phyloP scores from a whole-genome alignment of 192 early-diverging fungal species.

The Geranomyces variabilis region DNA sequence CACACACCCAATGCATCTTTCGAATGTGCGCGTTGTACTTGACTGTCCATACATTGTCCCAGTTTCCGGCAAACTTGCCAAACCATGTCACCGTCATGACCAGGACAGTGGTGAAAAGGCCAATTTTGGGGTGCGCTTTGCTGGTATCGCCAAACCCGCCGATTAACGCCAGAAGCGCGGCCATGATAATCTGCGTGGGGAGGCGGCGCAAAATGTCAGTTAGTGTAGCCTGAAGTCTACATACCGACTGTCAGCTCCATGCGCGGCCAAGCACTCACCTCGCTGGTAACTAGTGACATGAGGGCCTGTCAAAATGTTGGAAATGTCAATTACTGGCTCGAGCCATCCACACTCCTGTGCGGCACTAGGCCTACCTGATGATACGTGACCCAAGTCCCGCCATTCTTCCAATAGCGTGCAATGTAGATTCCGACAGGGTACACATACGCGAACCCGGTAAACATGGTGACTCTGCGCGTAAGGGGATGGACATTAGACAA shows the following conservation, averaged over 20 bases:
- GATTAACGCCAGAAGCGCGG: slow-evolving; percentile 39
- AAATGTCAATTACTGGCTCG: background rate
- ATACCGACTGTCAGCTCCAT: too few species aligned
- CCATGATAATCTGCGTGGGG: slow-evolving; percentile 24
- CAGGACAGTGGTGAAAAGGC: slow-evolving; percentile 30
- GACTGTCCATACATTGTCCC: background rate
- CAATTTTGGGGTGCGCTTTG: slow-evolving; percentile 33
- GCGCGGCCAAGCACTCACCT: background rate
- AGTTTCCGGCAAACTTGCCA: background rate
- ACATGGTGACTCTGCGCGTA: background rate
- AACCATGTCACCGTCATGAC: slow-evolving; percentile 17
- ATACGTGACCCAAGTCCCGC: slow-evolving; percentile 33
- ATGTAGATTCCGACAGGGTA: slow-evolving; percentile 43
- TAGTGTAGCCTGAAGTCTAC: too few species aligned
- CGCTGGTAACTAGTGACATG: slow-evolving; percentile 36
- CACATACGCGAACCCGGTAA: slow-evolving; percentile 36
- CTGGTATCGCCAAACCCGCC: slow-evolving; percentile 35
- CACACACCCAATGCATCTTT: slow-evolving; percentile 21
- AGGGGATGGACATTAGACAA: too few species aligned
- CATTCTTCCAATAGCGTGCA: slow-evolving; percentile 33
- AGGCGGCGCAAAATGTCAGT: background rate
- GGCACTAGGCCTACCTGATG: too few species aligned
- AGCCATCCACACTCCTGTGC: background rate
- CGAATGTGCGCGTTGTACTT: slow-evolving; percentile 11
- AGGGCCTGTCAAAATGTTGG: background rate